Evolutionary conservation across 305 asterid genomes (phyloP).

Genomic region (Lippia alba): DNA sequence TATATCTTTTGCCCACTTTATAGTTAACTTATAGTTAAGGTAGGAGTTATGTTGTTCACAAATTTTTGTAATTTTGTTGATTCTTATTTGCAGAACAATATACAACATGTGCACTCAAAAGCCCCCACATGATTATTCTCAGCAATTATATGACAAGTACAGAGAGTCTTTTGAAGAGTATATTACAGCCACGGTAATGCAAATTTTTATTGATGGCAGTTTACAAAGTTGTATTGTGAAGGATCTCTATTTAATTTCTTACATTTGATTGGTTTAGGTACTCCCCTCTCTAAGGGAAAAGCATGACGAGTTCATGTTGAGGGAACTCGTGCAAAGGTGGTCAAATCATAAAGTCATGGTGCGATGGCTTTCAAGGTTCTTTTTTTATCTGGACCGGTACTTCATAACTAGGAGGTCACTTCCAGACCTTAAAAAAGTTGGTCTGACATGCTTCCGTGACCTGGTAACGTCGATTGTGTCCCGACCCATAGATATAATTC

Average conservation of each 20-base stretch:
- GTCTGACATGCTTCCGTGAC: slow-evolving; percentile 80
- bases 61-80: slow-evolving; percentile 35
- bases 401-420: slow-evolving; percentile 83
- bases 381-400: slow-evolving; percentile 81
- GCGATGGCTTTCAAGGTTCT: slow-evolving; percentile 84
- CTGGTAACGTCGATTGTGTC: slow-evolving; percentile 47
- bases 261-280: slow-evolving; percentile 47
- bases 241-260: too few relatives aligned
- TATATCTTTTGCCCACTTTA: too few relatives aligned
- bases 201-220: background rate
- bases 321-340: slow-evolving; percentile 85
- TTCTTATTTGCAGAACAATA: slow-evolving; percentile 59
- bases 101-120: slow-evolving; percentile 67
- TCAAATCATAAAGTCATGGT: slow-evolving; percentile 84
- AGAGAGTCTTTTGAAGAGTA: slow-evolving; percentile 73
- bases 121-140: slow-evolving; percentile 75
- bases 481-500: slow-evolving; percentile 11
- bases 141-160: slow-evolving; percentile 79
- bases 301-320: slow-evolving; percentile 83
- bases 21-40: slow-evolving; percentile 11
- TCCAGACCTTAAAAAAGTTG: slow-evolving; percentile 78
- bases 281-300: slow-evolving; percentile 78
- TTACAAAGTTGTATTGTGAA: background rate
- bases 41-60: slow-evolving; percentile 8
- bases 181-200: slow-evolving; percentile 55